Conservation (phyloP, 2,329 filamentous ascomycete genomes). For the Grosmannia serpens region DNA sequence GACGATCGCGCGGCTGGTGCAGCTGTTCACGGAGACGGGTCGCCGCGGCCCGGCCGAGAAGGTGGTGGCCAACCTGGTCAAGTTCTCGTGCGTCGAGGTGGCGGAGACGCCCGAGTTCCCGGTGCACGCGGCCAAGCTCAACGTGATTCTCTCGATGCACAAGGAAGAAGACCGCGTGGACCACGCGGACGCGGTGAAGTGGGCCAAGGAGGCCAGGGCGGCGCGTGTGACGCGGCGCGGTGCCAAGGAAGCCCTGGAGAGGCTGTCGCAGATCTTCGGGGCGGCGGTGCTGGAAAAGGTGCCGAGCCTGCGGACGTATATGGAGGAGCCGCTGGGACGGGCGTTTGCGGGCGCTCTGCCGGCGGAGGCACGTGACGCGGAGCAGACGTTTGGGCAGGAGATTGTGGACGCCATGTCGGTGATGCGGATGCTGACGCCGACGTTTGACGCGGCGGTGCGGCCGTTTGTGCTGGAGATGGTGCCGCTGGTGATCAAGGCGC, state of each 20-base stretch:
- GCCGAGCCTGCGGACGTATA: slow-evolving; percentile 68
- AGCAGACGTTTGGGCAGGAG: slow-evolving; percentile 72
- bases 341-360: slow-evolving; percentile 67
- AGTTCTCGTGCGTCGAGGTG: slow-evolving; percentile 95
- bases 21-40: slow-evolving; percentile 68
- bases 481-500: slow-evolving; percentile 73
- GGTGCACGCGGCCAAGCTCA: slow-evolving; percentile 65
- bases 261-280: slow-evolving; percentile 71
- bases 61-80: slow-evolving; percentile 88
- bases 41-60: slow-evolving; percentile 86
- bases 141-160: slow-evolving; percentile 79
- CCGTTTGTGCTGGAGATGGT: slow-evolving; percentile 73
- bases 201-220: slow-evolving; percentile 77
- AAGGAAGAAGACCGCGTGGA: slow-evolving; percentile 96
- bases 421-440: slow-evolving; percentile 86
- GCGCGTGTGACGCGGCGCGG: slow-evolving; percentile 85
- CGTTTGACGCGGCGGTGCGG: slow-evolving; percentile 63
- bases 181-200: slow-evolving; percentile 80
- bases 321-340: slow-evolving; percentile 66
- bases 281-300: slow-evolving; percentile 67
- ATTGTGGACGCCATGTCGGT: slow-evolving; percentile 91
- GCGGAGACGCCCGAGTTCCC: slow-evolving; percentile 94
- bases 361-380: slow-evolving; percentile 58
- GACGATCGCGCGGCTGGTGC: slow-evolving; percentile 76
- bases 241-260: slow-evolving; percentile 87